Percentiles rank a stretch among this genome's conserved stretches.
phyloP scores from a whole-genome alignment of 2,329 filamentous ascomycete genomes.

The Acephala macrosclerotiorum region DNA sequence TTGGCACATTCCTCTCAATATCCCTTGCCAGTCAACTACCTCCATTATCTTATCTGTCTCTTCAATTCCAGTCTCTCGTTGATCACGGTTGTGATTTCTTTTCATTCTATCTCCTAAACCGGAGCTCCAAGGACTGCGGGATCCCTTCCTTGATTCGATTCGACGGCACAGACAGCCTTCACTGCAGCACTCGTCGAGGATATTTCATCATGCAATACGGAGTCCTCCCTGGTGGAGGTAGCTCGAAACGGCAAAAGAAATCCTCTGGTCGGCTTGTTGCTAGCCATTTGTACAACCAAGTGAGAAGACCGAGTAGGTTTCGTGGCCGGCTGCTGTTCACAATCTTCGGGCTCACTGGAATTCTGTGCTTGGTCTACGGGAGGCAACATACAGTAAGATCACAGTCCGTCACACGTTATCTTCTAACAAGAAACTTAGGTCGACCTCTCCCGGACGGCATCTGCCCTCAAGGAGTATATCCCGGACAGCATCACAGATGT shows the following conservation, averaged over 20 bases:
- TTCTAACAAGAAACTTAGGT: conserved; percentile 15
- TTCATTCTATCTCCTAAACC: not conserved
- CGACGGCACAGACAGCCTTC: not conserved
- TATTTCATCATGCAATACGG: conserved; percentile 22
- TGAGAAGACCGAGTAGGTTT: conserved; percentile 33
- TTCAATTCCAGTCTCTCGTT: not conserved
- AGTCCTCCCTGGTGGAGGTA: conserved; percentile 14
- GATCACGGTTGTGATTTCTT: not conserved
- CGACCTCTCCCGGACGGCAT: conserved; percentile 26
- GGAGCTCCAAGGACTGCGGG: not conserved
- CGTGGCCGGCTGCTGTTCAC: conserved; percentile 28
- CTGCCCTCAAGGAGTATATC: conserved; percentile 25
- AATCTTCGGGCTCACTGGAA: conserved; percentile 19
- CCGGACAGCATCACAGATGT: conserved; percentile 25
- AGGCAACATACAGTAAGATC: conserved; percentile 14
- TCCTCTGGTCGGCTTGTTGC: conserved; percentile 28
- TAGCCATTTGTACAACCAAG: conserved; percentile 26
- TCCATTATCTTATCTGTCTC: conserved; percentile 9
- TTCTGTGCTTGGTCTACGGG: conserved; percentile 24
- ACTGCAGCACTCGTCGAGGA: not conserved
- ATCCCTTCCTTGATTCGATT: not conserved
- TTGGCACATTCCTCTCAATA: not conserved
- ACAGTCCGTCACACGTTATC: not conserved
- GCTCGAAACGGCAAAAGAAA: conserved; percentile 12
- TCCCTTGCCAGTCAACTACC: not conserved